These are phyloP conservation scores for Orbilia ellipsospora DNA, from an alignment of 2,329 filamentous ascomycete genomes.

Conservation along the genomic window DNA sequence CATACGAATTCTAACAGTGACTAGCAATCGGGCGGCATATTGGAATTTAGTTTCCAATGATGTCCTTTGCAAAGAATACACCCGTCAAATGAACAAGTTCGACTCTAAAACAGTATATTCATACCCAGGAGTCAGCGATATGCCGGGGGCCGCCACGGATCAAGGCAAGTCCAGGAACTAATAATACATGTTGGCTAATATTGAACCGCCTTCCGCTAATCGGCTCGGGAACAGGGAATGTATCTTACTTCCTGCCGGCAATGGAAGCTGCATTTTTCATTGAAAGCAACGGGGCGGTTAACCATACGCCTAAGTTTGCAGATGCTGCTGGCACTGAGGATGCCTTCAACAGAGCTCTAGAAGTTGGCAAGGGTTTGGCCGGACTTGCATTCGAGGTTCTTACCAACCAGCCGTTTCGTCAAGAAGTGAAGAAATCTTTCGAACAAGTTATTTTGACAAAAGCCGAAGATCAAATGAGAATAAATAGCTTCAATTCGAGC, in stretches of 20 bases:
- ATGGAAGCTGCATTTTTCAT: slow-evolving; percentile 64
- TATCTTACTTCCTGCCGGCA: slow-evolving; percentile 65
- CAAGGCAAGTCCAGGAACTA: slow-evolving; percentile 21
- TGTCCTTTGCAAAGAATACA: slow-evolving; percentile 35
- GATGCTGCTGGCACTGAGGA: slow-evolving; percentile 66
- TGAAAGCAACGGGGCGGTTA: slow-evolving; percentile 64
- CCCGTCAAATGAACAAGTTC: slow-evolving; percentile 36
- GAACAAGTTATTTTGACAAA: slow-evolving; percentile 41
- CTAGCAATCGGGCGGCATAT: slow-evolving; percentile 17
- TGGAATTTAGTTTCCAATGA: slow-evolving; percentile 38
- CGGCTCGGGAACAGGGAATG: slow-evolving; percentile 61
- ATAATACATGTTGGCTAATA: background rate
- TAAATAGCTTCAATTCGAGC: background rate
- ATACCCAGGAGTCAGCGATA: slow-evolving; percentile 36
- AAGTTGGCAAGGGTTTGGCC: slow-evolving; percentile 66
- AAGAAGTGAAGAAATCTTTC: slow-evolving; percentile 64
- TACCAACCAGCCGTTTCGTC: slow-evolving; percentile 63
- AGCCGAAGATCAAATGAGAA: background rate
- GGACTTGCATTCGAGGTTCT: slow-evolving; percentile 67
- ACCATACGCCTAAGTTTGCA: slow-evolving; percentile 69
- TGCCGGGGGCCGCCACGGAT: slow-evolving; percentile 39
- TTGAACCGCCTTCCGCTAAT: background rate
- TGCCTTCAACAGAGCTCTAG: slow-evolving; percentile 65
- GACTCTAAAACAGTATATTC: slow-evolving; percentile 26
- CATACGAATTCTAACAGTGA: background rate